A percentile compares a stretch with the other conserved stretches of the same genome.
These are phyloP conservation scores for Russula abietina DNA, from an alignment of 768 basidiomycete genomes.

Conservation along the genomic window DNA sequence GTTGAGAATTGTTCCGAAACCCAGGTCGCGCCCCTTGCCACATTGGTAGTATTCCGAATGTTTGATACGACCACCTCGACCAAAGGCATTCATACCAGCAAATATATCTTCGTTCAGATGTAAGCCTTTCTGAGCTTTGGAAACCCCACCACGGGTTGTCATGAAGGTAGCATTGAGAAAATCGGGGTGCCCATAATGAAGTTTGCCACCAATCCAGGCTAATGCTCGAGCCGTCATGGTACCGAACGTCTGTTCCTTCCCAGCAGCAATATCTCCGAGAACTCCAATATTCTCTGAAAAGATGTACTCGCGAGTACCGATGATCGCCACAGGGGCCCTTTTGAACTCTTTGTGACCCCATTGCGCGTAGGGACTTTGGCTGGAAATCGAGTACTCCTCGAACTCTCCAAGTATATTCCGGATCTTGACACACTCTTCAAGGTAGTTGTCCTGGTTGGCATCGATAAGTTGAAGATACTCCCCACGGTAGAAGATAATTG, in stretches of 20 bases:
- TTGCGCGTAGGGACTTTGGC: slow-evolving; percentile 92
- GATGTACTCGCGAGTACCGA: slow-evolving; percentile 98
- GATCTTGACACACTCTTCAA: slow-evolving; percentile 99
- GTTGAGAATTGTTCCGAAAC: slow-evolving; percentile 97
- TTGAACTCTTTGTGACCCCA: slow-evolving; percentile 93
- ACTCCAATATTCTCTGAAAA: slow-evolving; percentile 99
- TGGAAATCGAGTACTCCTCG: slow-evolving; percentile 86
- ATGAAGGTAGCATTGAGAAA: slow-evolving; percentile 98
- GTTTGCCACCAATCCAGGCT: slow-evolving; percentile 96
- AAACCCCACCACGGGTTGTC: slow-evolving; percentile 97
- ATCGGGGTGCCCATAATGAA: slow-evolving; percentile 99
- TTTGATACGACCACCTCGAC: slow-evolving; percentile 97
- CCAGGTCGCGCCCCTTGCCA: slow-evolving; percentile 97
- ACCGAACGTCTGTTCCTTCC: slow-evolving; percentile 99
- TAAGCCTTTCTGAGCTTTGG: slow-evolving; percentile 97
- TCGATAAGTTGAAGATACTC: slow-evolving; percentile 99
- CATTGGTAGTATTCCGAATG: slow-evolving; percentile 99
- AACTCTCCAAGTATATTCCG: slow-evolving; percentile 97
- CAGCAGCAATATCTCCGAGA: slow-evolving; percentile 96
- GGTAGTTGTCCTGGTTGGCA: slow-evolving; percentile 99
- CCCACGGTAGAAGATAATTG: slow-evolving; percentile 97
- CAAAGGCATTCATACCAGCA: slow-evolving; percentile 98
- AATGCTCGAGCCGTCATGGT: slow-evolving; percentile 93
- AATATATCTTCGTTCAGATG: slow-evolving; percentile 99
- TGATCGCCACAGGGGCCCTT: slow-evolving; percentile 89